Percentiles rank a stretch among this genome's conserved stretches.
Conservation (phyloP, 1,139 yeast genomes). For the Candida sp. region DNA sequence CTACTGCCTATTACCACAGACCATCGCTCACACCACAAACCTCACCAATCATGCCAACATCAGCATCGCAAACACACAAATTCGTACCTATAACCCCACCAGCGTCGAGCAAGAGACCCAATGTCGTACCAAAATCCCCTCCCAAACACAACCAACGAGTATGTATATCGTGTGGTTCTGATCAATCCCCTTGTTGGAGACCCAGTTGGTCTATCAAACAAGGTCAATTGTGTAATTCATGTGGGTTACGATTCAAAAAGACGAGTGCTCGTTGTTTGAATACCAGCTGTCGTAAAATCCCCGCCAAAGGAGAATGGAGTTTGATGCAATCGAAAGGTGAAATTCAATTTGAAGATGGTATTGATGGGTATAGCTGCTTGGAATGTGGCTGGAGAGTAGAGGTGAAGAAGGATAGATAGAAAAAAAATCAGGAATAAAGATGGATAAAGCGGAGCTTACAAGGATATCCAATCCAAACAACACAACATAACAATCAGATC, state of each 20-base stretch:
- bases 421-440: not conserved
- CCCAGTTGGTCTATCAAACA: slow-evolving; percentile 90
- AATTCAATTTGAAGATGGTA: slow-evolving; percentile 37
- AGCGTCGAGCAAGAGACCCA: slow-evolving; percentile 25
- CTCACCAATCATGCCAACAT: slow-evolving; percentile 3
- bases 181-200: slow-evolving; percentile 97
- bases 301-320: slow-evolving; percentile 95
- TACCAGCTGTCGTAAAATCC: slow-evolving; percentile 74
- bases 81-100: slow-evolving; percentile 47
- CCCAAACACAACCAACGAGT: slow-evolving; percentile 44
- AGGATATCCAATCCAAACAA: too few species aligned
- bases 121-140: slow-evolving; percentile 34
- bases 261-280: slow-evolving; percentile 89
- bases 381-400: slow-evolving; percentile 60
- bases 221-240: slow-evolving; percentile 94
- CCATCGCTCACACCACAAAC: slow-evolving; percentile 5
- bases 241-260: slow-evolving; percentile 93
- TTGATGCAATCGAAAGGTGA: slow-evolving; percentile 75
- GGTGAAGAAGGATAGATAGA: slow-evolving; percentile 19
- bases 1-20: slow-evolving; percentile 4
- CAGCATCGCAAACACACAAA: slow-evolving; percentile 16
- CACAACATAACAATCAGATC: too few species aligned
- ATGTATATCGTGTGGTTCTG: slow-evolving; percentile 90
- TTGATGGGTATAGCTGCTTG: slow-evolving; percentile 56
- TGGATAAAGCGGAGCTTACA: too few species aligned